Conservation (phyloP, 2,329 filamentous ascomycete genomes). For the Neofusicoccum kwambonambiense region DNA sequence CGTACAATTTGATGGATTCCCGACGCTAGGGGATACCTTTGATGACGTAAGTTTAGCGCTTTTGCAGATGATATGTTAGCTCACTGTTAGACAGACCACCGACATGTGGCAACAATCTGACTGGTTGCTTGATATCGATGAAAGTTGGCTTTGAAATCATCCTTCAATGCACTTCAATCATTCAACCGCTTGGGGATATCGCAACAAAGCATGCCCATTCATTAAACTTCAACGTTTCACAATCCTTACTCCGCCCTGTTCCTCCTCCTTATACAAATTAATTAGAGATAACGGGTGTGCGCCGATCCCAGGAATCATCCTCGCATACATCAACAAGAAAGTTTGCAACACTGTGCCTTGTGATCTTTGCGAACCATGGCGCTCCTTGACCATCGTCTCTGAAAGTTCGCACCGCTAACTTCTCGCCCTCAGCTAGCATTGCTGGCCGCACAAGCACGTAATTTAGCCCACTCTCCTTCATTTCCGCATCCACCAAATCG, state of each 20-base stretch:
- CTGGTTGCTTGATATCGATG: not conserved
- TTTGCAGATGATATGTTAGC: no score
- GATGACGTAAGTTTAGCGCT: no score
- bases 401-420: constrained; percentile 39
- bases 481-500: constrained; percentile 44
- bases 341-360: constrained; percentile 43
- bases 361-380: constrained; percentile 40
- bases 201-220: no score
- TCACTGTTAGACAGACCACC: no score
- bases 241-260: no score
- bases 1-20: no score
- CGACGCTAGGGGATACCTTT: no score
- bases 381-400: constrained; percentile 45
- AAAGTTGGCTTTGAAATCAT: not conserved
- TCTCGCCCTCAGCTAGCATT: constrained; percentile 44
- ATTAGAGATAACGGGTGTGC: constrained; percentile 49
- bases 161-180: no score
- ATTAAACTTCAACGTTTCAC: no score
- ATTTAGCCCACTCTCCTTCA: constrained; percentile 36
- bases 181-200: no score
- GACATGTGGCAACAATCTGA: not conserved
- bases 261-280: constrained; percentile 4
- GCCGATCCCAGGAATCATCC: constrained; percentile 41
- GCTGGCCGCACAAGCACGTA: constrained; percentile 49
- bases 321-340: constrained; percentile 49